Conservation (phyloP, 352 stramenopile species). For the Phytopythium aichiense region DNA sequence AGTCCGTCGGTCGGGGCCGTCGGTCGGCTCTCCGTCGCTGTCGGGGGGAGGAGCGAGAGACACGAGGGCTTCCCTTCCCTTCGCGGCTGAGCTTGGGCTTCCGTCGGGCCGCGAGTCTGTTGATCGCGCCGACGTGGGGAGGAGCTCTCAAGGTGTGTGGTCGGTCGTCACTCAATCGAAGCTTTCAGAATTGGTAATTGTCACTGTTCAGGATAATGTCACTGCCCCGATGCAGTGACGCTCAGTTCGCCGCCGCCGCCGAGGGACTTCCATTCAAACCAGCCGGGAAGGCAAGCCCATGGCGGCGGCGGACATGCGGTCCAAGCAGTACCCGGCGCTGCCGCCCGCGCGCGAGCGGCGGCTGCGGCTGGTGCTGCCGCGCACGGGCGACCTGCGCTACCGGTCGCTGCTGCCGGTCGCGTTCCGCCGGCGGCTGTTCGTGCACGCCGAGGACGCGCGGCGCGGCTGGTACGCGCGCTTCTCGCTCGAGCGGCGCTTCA, state of each 20-base stretch:
- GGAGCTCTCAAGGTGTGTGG: background rate
- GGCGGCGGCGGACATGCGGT: slow-evolving; percentile 36
- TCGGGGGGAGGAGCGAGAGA: too few relatives aligned
- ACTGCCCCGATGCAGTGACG: too few relatives aligned
- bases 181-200: too few relatives aligned
- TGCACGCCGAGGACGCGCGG: slow-evolving; percentile 43
- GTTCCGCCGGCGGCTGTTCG: slow-evolving; percentile 47
- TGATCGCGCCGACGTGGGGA: background rate
- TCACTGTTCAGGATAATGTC: too few relatives aligned
- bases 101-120: too few relatives aligned
- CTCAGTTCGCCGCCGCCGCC: too few relatives aligned
- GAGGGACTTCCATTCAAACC: background rate
- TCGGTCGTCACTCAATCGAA: background rate
- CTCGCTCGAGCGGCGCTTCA: slow-evolving; percentile 56
- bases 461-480: slow-evolving; percentile 54
- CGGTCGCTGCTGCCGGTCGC: slow-evolving; percentile 37
- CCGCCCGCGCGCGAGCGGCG: slow-evolving; percentile 30
- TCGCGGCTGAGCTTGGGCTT: too few relatives aligned
- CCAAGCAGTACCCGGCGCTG: slow-evolving; percentile 58
- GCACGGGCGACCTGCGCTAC: slow-evolving; percentile 45
- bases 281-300: background rate
- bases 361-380: slow-evolving; percentile 47
- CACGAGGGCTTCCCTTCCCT: too few relatives aligned
- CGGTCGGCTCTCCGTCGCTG: background rate
- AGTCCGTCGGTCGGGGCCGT: background rate